These are phyloP conservation scores for Excoecaria cochinchinensis DNA, from an alignment of 345 rosid species.

Conservation along the genomic window DNA sequence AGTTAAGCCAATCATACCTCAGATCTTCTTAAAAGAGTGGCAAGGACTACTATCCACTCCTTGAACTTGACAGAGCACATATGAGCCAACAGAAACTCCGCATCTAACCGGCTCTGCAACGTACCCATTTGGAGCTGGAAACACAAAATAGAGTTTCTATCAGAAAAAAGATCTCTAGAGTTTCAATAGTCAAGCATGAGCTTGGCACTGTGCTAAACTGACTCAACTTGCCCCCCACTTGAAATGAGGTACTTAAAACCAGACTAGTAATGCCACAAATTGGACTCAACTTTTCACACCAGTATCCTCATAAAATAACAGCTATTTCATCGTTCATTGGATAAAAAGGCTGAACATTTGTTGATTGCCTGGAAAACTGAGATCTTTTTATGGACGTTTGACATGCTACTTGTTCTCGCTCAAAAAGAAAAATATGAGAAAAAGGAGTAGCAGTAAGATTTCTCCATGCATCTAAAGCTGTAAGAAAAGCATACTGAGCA, in stretches of 20 bases:
- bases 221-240: background rate
- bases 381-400: background rate
- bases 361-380: background rate
- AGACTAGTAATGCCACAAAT: background rate
- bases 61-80: conserved; percentile 99
- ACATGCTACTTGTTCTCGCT: background rate
- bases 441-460: background rate
- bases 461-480: background rate
- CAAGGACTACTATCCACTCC: conserved; percentile 98
- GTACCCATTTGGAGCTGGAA: conserved; percentile 90
- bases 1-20: conserved; percentile 53
- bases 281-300: background rate
- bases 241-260: background rate
- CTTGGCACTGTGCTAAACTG: background rate
- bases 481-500: conserved; percentile 2
- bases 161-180: background rate
- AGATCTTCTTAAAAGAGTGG: conserved; percentile 81
- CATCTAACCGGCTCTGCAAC: conserved; percentile 91
- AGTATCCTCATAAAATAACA: background rate
- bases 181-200: background rate
- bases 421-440: background rate
- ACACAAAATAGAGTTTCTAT: conserved; percentile 2
- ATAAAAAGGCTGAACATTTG: background rate
- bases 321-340: background rate
- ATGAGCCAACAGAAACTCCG: conserved; percentile 93